Evolutionary conservation across 768 basidiomycete genomes (phyloP), one percentile per base, ranked within the genome.

Genomic region (Rhizopogon sp.): DNA sequence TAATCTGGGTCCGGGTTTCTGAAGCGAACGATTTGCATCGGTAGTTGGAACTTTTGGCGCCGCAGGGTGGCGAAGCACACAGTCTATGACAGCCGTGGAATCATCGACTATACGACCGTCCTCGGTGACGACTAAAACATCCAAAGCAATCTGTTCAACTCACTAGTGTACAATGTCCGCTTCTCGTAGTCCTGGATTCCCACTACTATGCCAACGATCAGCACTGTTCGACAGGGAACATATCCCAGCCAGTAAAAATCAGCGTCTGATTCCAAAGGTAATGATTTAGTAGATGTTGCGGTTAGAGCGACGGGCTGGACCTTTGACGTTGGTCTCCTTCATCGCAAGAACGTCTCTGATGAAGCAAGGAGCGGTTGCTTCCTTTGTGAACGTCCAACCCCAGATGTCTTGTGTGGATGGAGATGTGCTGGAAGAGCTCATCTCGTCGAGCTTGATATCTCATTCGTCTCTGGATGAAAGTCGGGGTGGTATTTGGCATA

Each of bases 161-260:
- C 58, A 87, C 89, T 62, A 0, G 79, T 76, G 64, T 90, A 90
- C 1, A 83, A 60, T 14, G 82, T 72, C 39, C 80, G 78, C 57
- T 74, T 77, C 59, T 90, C 87, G 56, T 80, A 84, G 0, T 74
- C 67, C 44, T 79, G 76, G 6, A 87, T 67, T 2, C 82, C 88
- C 1, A 90, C 83, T 3, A 90, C 69, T 50, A 89, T 66, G 1
- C 84, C 90, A 16, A 85, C 75, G 3, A 90, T 63, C 39, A 72
- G 66, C 16, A 88, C 83, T 2, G 69, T 81, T 13, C 88, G 74
- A 66, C 88, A 90, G 3, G 90, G 90, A 1, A 86, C 75, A 16
- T 82, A 70, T 9, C 87, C 86, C 13, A 92, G 70, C 85, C 86
- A 85, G 65, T 77, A 90, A 59, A 83, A 87, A 54, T 88, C 85